A percentile compares a stretch with the other conserved stretches of the same genome.
phyloP scores from a whole-genome alignment of 495 filamentous ascomycete genomes.

The Venustampulla echinocandica region DNA sequence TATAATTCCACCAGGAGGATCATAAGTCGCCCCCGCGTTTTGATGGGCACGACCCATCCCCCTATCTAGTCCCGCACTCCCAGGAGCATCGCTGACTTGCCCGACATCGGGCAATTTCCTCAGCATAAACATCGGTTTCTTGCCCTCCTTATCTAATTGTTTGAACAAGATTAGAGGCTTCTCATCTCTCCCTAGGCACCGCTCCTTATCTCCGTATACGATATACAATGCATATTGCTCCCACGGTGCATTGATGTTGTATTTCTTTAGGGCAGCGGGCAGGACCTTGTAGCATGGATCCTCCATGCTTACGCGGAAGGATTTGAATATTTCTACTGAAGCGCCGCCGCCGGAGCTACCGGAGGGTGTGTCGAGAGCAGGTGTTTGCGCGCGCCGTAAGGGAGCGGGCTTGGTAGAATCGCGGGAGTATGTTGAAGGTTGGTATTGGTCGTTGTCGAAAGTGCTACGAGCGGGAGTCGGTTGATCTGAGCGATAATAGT shows the following conservation, averaged over 20 bases:
- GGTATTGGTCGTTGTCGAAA: conserved; percentile 39
- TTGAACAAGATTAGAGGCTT: conserved; percentile 94
- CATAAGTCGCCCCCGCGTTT: conserved; percentile 32
- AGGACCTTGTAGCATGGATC: conserved; percentile 97
- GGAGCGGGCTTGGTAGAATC: conserved; percentile 30
- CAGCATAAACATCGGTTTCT: conserved; percentile 99
- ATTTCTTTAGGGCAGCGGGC: conserved; percentile 90
- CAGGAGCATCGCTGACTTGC: conserved; percentile 31
- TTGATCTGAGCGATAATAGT: conserved; percentile 43
- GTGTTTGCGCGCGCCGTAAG: conserved; percentile 41
- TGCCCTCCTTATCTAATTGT: conserved; percentile 88
- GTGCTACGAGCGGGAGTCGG: conserved; percentile 37
- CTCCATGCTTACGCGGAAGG: conserved; percentile 93
- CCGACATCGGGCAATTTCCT: conserved; percentile 49
- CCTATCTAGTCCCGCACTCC: conserved; percentile 37
- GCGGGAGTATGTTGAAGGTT: conserved; percentile 27
- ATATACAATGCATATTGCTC: conserved; percentile 96
- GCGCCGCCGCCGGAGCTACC: conserved; percentile 27
- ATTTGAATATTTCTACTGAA: conserved; percentile 92
- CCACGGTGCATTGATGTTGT: conserved; percentile 96
- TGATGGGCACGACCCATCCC: conserved; percentile 8
- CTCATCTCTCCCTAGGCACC: conserved; percentile 84
- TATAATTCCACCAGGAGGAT: conserved; percentile 49
- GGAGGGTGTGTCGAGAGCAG: conserved; percentile 39
- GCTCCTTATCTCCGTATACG: conserved; percentile 93